Percentiles rank a stretch among this genome's conserved stretches.
Conservation (phyloP, 1,284 basidiomycete genomes). For the Cryptococcus maquisensis region DNA sequence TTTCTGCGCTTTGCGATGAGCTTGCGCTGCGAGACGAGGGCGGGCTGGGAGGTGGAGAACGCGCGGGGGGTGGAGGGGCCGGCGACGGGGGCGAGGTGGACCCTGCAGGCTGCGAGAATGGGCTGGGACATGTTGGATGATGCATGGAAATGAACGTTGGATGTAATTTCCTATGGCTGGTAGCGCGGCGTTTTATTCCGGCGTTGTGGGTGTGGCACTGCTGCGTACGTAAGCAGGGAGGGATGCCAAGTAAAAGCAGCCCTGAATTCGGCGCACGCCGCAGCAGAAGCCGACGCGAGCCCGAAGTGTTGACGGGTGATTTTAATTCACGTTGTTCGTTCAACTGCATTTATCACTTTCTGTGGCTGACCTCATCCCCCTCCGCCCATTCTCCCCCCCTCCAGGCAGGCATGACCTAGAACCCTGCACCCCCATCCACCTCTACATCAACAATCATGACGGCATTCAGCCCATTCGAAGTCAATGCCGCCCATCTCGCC, state of each 20-base stretch:
- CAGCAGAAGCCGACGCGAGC: background rate
- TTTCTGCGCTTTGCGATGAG: constrained; percentile 28
- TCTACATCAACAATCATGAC: constrained; percentile 8
- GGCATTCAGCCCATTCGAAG: constrained; percentile 48
- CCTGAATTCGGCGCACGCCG: background rate
- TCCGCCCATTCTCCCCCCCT: background rate
- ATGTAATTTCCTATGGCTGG: background rate
- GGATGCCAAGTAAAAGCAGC: background rate
- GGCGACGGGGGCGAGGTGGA: background rate
- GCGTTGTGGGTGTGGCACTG: background rate
- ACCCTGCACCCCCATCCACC: background rate
- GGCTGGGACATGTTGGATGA: constrained; percentile 5
- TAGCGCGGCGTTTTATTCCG: background rate
- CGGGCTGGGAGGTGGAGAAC: constrained; percentile 28
- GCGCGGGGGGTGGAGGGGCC: constrained; percentile 2
- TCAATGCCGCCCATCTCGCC: constrained; percentile 51
- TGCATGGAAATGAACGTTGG: background rate
- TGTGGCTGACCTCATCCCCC: background rate
- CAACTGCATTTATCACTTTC: background rate
- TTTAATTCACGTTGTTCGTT: background rate
- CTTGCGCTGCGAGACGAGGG: constrained; percentile 15
- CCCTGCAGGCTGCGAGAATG: constrained; percentile 2
- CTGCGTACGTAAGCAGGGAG: background rate
- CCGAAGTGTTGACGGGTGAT: background rate
- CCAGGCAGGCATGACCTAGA: background rate